Evolutionary conservation across 2,329 filamentous ascomycete genomes (phyloP).

Genomic region (Trichoderma arundinaceum): DNA sequence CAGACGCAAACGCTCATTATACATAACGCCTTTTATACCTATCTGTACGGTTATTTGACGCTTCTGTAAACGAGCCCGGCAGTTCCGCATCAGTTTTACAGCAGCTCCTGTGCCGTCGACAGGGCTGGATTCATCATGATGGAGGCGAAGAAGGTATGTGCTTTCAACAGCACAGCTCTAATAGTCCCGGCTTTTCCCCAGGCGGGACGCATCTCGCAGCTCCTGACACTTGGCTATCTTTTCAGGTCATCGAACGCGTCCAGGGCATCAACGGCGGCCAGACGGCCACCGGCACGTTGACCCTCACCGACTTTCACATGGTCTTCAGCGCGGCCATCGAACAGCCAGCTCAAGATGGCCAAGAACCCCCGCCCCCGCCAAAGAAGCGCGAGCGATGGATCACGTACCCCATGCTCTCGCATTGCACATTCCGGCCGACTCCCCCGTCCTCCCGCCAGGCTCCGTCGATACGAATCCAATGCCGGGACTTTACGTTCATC

Average conservation of each 20-base stretch:
- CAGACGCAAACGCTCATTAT: too few species aligned
- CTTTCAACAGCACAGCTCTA: constrained; percentile 5
- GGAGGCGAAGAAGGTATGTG: constrained; percentile 51
- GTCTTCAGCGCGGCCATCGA: constrained; percentile 56
- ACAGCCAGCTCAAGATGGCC: constrained; percentile 37
- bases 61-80: neutral
- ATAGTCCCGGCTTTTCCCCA: neutral
- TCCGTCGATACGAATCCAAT: constrained; percentile 84
- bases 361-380: constrained; percentile 39
- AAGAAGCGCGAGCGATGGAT: constrained; percentile 79
- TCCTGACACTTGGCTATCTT: constrained; percentile 22
- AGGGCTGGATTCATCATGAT: constrained; percentile 37
- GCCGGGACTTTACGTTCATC: constrained; percentile 92
- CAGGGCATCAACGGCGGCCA: constrained; percentile 65
- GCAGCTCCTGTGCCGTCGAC: neutral
- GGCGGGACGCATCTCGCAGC: neutral
- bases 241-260: constrained; percentile 61
- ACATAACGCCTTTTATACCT: neutral
- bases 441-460: constrained; percentile 71
- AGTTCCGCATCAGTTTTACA: constrained; percentile 19
- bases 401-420: constrained; percentile 87
- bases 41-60: neutral
- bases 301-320: constrained; percentile 68
- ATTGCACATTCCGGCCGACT: constrained; percentile 78
- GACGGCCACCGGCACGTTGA: constrained; percentile 61